Evolutionary conservation across 495 filamentous ascomycete species (phyloP).

Genomic region (Penicillium herquei): DNA sequence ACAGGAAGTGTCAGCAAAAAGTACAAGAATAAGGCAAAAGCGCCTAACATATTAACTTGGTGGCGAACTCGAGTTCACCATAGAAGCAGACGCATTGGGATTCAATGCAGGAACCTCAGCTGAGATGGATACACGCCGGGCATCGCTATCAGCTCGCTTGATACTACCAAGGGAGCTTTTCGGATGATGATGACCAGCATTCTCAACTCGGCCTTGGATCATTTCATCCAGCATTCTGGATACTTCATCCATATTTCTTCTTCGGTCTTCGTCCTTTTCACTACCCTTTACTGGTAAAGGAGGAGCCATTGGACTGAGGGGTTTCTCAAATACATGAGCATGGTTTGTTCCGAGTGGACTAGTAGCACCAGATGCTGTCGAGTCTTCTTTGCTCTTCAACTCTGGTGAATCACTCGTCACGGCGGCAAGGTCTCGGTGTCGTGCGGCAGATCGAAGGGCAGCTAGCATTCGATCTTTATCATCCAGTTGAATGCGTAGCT

Average conservation of each 20-base stretch:
- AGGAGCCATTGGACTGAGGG: constrained; percentile 17
- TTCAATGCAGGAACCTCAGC: constrained; percentile 29
- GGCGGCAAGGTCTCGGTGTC: constrained; percentile 85
- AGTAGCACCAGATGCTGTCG: constrained; percentile 29
- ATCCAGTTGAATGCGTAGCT: constrained; percentile 83
- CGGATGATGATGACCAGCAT: constrained; percentile 54
- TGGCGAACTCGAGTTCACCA: constrained; percentile 6
- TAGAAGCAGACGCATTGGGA: constrained; percentile 5
- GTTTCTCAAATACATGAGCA: constrained; percentile 7
- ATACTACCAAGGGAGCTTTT: constrained; percentile 58
- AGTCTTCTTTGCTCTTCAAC: constrained; percentile 31
- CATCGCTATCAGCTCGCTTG: constrained; percentile 38
- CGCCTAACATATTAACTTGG: constrained; percentile 6
- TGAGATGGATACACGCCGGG: constrained; percentile 36
- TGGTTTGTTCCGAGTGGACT: constrained; percentile 23
- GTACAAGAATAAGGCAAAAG: constrained; percentile 13
- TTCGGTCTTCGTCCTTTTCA: constrained; percentile 46
- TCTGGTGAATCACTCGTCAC: constrained; percentile 44
- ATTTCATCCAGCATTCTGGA: constrained; percentile 89
- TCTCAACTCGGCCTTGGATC: constrained; percentile 81
- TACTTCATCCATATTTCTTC: constrained; percentile 81
- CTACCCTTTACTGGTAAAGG: constrained; percentile 23
- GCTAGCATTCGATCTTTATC: constrained; percentile 95
- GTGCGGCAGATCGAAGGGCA: constrained; percentile 80
- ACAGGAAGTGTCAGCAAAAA: constrained; percentile 13